phyloP scores from a whole-genome alignment of 1,284 basidiomycete species.

The Boletus subluridellus region DNA sequence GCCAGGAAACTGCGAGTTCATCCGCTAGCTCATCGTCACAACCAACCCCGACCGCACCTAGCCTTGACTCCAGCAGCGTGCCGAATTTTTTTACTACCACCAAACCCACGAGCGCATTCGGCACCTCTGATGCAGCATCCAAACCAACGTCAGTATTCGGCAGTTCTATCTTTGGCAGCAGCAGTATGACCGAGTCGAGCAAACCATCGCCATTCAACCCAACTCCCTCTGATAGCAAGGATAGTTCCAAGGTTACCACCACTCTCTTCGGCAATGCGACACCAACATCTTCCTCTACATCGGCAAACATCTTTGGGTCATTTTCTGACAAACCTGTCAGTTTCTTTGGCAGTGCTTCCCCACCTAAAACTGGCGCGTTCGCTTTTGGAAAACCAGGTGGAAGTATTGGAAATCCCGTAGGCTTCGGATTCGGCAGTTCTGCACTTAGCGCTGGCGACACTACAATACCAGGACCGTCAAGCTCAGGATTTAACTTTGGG shows the following conservation, averaged over 20 bases:
- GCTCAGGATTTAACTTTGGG: conserved; percentile 30
- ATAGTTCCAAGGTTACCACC: conserved; percentile 9
- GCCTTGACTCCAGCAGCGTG: conserved; percentile 17
- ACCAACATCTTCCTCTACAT: conserved; percentile 10
- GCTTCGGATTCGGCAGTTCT: conserved; percentile 52
- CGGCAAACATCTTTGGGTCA: conserved; percentile 21
- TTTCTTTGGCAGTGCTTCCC: conserved; percentile 34
- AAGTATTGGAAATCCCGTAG: conserved; percentile 57
- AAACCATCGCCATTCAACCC: conserved; percentile 14
- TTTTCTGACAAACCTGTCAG: conserved; percentile 28
- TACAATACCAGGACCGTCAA: conserved; percentile 14
- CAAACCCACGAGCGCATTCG: conserved; percentile 20
- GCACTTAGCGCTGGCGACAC: conserved; percentile 32
- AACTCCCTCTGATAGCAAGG: conserved; percentile 13
- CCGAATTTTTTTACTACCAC: conserved; percentile 26
- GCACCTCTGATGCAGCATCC: conserved; percentile 16
- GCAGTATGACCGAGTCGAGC: conserved; percentile 11
- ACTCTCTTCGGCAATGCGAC: conserved; percentile 22
- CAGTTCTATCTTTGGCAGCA: conserved; percentile 27
- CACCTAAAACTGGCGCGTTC: conserved; percentile 24
- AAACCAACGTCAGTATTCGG: conserved; percentile 30
- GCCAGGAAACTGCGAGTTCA: conserved; percentile 10
- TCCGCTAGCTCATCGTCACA: conserved; percentile 7
- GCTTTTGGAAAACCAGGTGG: conserved; percentile 38
- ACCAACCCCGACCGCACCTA: conserved; percentile 10